phyloP scores from a whole-genome alignment of 1,284 basidiomycete species.

The Pseudozyma flocculosa region DNA sequence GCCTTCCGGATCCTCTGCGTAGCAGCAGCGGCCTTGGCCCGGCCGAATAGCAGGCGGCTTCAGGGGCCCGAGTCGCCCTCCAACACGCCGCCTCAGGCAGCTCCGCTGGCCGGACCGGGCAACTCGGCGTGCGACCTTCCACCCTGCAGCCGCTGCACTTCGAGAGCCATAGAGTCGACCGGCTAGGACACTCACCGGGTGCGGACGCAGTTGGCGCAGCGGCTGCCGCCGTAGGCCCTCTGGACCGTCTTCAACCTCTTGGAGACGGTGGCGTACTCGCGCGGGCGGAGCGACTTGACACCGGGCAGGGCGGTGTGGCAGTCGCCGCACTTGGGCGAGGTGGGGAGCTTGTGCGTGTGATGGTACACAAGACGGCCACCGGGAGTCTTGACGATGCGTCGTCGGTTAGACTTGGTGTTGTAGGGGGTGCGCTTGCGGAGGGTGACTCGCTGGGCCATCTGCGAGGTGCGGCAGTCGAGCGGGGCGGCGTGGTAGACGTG shows the following conservation, averaged over 20 bases:
- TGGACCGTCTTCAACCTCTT: slow-evolving; percentile 57
- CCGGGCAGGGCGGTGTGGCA: slow-evolving; percentile 53
- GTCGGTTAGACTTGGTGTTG: slow-evolving; percentile 96
- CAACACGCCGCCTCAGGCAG: too few relatives aligned
- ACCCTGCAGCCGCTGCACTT: too few relatives aligned
- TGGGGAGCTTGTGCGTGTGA: slow-evolving; percentile 80
- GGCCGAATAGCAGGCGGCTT: too few relatives aligned
- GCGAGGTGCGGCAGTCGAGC: background rate
- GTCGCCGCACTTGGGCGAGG: slow-evolving; percentile 80
- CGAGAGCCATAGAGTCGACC: too few relatives aligned
- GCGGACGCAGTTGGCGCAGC: slow-evolving; percentile 55
- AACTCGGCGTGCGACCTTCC: too few relatives aligned
- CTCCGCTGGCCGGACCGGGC: too few relatives aligned
- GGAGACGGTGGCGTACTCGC: slow-evolving; percentile 51
- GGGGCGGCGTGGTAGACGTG: background rate
- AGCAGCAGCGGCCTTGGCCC: too few relatives aligned
- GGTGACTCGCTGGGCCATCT: slow-evolving; percentile 97
- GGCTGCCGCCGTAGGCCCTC: slow-evolving; percentile 56
- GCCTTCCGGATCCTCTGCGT: too few relatives aligned
- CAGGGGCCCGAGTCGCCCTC: too few relatives aligned
- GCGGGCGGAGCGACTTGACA: slow-evolving; percentile 54
- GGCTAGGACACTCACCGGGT: slow-evolving; percentile 51
- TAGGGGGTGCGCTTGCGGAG: slow-evolving; percentile 98
- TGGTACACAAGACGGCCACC: slow-evolving; percentile 89
- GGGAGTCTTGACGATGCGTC: slow-evolving; percentile 95